Base-by-base conservation (phyloP, 1,284 basidiomycete genomes). In the Cystobasidium pallidum region DNA sequence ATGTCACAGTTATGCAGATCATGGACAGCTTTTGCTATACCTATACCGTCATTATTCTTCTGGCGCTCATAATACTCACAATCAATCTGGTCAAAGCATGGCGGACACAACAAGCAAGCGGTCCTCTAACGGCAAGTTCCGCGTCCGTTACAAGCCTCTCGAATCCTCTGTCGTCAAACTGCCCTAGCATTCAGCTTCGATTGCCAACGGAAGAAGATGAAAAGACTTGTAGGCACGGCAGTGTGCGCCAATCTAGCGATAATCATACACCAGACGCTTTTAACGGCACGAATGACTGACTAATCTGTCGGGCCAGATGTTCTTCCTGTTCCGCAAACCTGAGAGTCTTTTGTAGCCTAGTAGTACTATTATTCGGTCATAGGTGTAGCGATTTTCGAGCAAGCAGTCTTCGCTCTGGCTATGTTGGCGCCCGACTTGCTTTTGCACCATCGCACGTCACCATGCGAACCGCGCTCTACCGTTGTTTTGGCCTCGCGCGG, bases 21-120 rank as follows among this genome's bases (percentile, higher is more conserved):
- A 64, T 51, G 21, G 64, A 66, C 32, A 39, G 64, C 2, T 66
- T 66, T 32, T 41, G 47, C 32, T 66, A 34, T 17, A 55, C 43
- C 15, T 66, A 66, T 24, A 49, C 39, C 1, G 43, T 24, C 15
- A 52, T 66, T 10, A 66, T 13, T 15, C 24, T 26, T 3, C 15
- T 54, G 4, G 64, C 52, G 21, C 24, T 66, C 1, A 55, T 28
- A 3, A 55, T 66, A 26, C 39, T 66, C 13, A 51, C 36, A 26
- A 11, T 24, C 1, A 66, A 66, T 24, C 51, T 66, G 2, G 2
- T 64, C 2, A 32, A 28, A 30, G 62, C 62, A 0, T 64, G 62
- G 62, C 45, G 28, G 6, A 49, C 34, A 24, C 45, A 47, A 21
- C 49, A n/a, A n/a, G 54, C n/a, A 1, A 32, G 34, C 28, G n/a